Evolutionary conservation across 2,329 filamentous ascomycete genomes (phyloP), one percentile per base, ranked within the genome.

Genomic region (Fusarium scirpi): DNA sequence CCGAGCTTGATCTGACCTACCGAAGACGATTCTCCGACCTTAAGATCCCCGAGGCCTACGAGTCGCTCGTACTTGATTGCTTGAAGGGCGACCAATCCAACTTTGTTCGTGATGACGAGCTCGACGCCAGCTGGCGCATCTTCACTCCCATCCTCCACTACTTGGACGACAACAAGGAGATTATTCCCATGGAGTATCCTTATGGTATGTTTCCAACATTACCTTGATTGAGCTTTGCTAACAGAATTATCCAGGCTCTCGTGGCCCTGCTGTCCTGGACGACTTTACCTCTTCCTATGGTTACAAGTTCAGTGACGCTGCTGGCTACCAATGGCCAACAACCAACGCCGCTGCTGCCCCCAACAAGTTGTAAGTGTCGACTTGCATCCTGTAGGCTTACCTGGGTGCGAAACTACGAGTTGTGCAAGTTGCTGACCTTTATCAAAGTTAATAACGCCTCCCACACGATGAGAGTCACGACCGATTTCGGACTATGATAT

Each of bases 51-150:
- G 96, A 99, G 87, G 96, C 96, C 9, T 99, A 99, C 83, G 96
- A 99, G 84, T 98, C 94, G 60, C 87, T 99, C 74, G 98, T 99
- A 75, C 88, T 99, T 62, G 96, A 99, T 81, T 96, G 95, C 75
- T 87, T 99, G 77, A 99, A 99, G 90, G 96, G 96, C 67, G 96
- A 99, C 80, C 96, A 99, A 87, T 98, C 94, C 82, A 99, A 99
- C 90, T 99, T 99, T 82, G 94, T 97, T 70, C 91, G 94, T 85
- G 94, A 97, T 76, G 94, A 97, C 79, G 96, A 99, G 85, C 88
- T 99, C 30, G 96, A 99, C 78, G 94, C 96, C 65, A 96, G 92
- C 84, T 99, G 96, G 96, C 94, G 94, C 82, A 97, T 99, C 82
- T 99, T 99, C 84, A 97, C 94, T 3, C 96, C 96, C 74, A 91